Evolutionary conservation across 371 early-diverging fungal genomes (phyloP).

Genomic region (Mortierella sp.): DNA sequence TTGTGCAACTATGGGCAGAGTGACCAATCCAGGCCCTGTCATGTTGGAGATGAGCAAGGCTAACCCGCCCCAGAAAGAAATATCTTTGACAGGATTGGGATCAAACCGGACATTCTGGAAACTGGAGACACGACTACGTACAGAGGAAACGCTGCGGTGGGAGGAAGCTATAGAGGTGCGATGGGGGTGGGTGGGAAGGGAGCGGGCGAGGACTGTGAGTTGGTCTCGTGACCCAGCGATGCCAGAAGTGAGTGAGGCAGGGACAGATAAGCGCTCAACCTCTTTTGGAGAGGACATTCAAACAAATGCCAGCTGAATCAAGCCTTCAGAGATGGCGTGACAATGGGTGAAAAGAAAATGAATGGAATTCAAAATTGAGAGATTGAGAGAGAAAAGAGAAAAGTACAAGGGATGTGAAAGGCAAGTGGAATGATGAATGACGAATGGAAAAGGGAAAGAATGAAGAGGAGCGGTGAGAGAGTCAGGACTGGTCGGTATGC

Average conservation of each 20-base stretch:
- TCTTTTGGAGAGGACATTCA: conserved; percentile 30
- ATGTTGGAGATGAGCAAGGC: conserved; percentile 57
- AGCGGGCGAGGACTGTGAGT: conserved; percentile 23
- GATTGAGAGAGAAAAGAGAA: neutral
- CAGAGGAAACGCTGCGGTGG: conserved; percentile 26
- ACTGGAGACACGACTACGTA: conserved; percentile 44
- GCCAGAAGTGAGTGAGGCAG: conserved; percentile 17
- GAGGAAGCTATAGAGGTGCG: conserved; percentile 36
- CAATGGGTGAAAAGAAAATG: neutral
- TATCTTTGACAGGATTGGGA: conserved; percentile 52
- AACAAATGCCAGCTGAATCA: conserved; percentile 1
- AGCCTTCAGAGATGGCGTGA: conserved; percentile 14
- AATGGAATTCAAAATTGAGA: neutral
- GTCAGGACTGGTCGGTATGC: neutral
- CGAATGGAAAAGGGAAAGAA: neutral
- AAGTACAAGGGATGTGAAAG: neutral
- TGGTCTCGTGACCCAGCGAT: neutral
- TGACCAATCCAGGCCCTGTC: conserved; percentile 60
- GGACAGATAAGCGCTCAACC: conserved; percentile 37
- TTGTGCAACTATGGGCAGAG: conserved; percentile 53
- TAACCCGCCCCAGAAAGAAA: conserved; percentile 57
- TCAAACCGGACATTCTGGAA: conserved; percentile 53
- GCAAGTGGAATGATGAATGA: neutral
- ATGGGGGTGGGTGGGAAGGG: conserved; percentile 21
- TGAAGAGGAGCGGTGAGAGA: neutral